Evolutionary conservation across 1,284 basidiomycete genomes (phyloP), one percentile per base, ranked within the genome.

Genomic region (Lentinula novae-zelandiae): DNA sequence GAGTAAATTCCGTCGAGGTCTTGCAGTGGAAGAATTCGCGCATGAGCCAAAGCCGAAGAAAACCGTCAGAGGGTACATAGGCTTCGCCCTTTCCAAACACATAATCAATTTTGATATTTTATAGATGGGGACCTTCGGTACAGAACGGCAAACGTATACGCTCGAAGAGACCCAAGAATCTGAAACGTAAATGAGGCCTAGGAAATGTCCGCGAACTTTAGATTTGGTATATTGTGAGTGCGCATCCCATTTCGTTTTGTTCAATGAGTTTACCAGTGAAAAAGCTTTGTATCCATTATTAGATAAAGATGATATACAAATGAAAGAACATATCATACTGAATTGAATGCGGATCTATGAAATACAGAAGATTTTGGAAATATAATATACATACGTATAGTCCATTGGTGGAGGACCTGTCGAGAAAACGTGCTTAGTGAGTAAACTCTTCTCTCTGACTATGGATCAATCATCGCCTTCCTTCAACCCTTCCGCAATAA

Each of bases 101-200:
- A 40, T 49, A n/a, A 12, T 3, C 27, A 27, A 27, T 3, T 27
- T 27, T 46, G 22, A 27, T 17, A 20, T 44, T 57, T 31, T 36
- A 12, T 36, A 62, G 60, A 20, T 60, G 63, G 63, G 62, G 62
- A 0, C 87, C 91, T 6, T 78, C 83, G 38, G 86, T 92, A 4
- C 90, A 92, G 69, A 81, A 89, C 62, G 89, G 90, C 49, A 90
- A 89, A 67, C 77, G 84, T 59, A 87, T 89, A 75, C 85, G 86
- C 50, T 90, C 85, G 53, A 78, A 86, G 66, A 34, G 51, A 17
- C 31, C 33, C 34, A 53, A 53, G 51, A 38, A 53, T 38, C 17
- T 17, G 36, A 53, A 53, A 17, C 17, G 51, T 17, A 53, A 53
- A 34, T 36, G n/a, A 46, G 3, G 17, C 13, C 13, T 42, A 15